These are phyloP conservation scores for Cercospora nicotianae DNA, from an alignment of 2,329 filamentous ascomycete species.

Conservation along the genomic window DNA sequence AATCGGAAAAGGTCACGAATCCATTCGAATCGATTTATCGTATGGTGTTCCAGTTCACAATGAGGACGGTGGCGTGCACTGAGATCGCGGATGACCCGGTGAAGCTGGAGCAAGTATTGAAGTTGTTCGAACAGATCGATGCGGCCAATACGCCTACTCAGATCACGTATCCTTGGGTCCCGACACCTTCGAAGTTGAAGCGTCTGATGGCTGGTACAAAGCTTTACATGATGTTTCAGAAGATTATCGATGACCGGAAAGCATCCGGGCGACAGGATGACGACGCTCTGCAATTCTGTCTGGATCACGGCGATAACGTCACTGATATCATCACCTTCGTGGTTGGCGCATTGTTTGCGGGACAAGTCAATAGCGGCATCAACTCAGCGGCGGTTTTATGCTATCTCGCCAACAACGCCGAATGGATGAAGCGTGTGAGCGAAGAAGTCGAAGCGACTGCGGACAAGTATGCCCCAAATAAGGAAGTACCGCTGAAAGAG, in stretches of 20 bases:
- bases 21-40: constrained; percentile 57
- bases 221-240: constrained; percentile 53
- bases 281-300: constrained; percentile 56
- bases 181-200: constrained; percentile 46
- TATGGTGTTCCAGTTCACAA: constrained; percentile 58
- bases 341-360: constrained; percentile 57
- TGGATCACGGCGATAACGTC: constrained; percentile 54
- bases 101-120: constrained; percentile 47
- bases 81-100: constrained; percentile 54
- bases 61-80: constrained; percentile 55
- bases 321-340: constrained; percentile 47
- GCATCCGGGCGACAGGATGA: constrained; percentile 46
- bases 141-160: constrained; percentile 44
- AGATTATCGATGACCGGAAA: constrained; percentile 50
- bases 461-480: constrained; percentile 43
- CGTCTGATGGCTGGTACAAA: constrained; percentile 49
- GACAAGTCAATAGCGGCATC: constrained; percentile 58
- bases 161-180: constrained; percentile 57
- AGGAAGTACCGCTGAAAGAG: constrained; percentile 38
- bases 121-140: constrained; percentile 52
- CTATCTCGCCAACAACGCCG: constrained; percentile 50
- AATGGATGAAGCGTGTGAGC: constrained; percentile 49
- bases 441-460: constrained; percentile 52
- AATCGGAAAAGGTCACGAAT: constrained; percentile 46
- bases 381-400: constrained; percentile 56